Evolutionary conservation across 2,329 filamentous ascomycete genomes (phyloP).

Genomic region (Tolypocladium inflatum): DNA sequence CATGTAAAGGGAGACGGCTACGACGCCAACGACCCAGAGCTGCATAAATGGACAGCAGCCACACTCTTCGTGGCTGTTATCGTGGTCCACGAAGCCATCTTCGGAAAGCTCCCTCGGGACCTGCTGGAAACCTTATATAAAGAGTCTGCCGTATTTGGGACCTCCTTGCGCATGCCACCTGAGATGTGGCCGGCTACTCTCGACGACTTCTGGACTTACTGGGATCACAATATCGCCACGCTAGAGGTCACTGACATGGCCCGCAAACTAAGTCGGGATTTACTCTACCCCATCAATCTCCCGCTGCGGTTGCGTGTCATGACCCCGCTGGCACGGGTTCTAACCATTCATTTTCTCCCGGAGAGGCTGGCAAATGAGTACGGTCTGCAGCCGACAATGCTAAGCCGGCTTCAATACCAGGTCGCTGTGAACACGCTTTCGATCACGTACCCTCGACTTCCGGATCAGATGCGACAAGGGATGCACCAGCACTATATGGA

Average conservation of each 20-base stretch:
- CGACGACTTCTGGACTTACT: slow-evolving; percentile 26
- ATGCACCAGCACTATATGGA: slow-evolving; percentile 13
- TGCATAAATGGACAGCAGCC: slow-evolving; percentile 30
- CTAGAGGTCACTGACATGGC: slow-evolving; percentile 22
- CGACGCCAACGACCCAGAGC: slow-evolving; percentile 23
- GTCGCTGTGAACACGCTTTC: not conserved
- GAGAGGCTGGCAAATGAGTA: slow-evolving; percentile 14
- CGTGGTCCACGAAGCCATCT: slow-evolving; percentile 24
- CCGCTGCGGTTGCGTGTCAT: slow-evolving; percentile 11
- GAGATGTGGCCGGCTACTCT: slow-evolving; percentile 25
- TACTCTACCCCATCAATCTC: slow-evolving; percentile 13
- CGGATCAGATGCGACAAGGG: slow-evolving; percentile 8
- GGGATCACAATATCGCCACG: slow-evolving; percentile 22
- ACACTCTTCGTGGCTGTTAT: slow-evolving; percentile 26
- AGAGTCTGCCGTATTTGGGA: slow-evolving; percentile 18
- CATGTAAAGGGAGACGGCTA: slow-evolving; percentile 21
- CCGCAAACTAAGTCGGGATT: slow-evolving; percentile 10
- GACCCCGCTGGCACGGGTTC: slow-evolving; percentile 9
- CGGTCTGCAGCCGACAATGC: slow-evolving; percentile 9
- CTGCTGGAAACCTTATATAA: slow-evolving; percentile 15
- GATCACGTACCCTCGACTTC: slow-evolving; percentile 7
- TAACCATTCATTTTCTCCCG: slow-evolving; percentile 8
- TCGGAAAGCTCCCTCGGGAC: slow-evolving; percentile 17
- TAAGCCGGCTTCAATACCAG: slow-evolving; percentile 12
- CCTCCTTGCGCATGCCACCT: slow-evolving; percentile 18